Base-by-base conservation (phyloP, 352 stramenopile species). In the Plasmopara viticola region DNA sequence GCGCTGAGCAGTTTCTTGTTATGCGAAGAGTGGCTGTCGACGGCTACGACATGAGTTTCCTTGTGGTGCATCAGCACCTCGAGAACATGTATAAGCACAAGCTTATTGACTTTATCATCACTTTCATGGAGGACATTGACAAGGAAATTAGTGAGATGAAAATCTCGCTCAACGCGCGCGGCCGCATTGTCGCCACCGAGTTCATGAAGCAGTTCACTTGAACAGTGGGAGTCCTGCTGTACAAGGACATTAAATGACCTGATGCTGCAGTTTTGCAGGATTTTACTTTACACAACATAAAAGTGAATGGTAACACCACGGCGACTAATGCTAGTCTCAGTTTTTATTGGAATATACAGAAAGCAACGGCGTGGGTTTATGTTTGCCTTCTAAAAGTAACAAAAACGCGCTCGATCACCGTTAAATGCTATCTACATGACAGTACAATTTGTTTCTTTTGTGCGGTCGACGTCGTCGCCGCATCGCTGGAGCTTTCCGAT, bases 101-200 rank as follows among this genome's bases (percentile, higher is more conserved):
- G 72, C 74, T 98, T 43, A 94, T 98, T 48, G 89, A 97, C 69
- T 98, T 98, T 58, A 94, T 98, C 68, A 97, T 98, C 63, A 84
- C 95, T 60, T 98, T 98, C 73, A 98, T 98, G 94, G 90, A 98
- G 66, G 94, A 98, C 53, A 97, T 98, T 55, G 94, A 98, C 78
- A 97, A 97, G 72, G 94, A 98, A 66, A 98, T 98, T 70, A 98
- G 89, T 61, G 90, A 89, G 31, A 98, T 98, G 92, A 98, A 98
- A 62, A 97, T 98, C 68, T 91, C 90, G 39, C 78, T 98, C 40
- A 98, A 98, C 61, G 86, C 90, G 9, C 83, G 94, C 47, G 90
- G 89, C 35, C 77, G 94, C 51, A 94, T 96, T 49, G 92, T 98
- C 48, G 93, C 94, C 0, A 90, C 79, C 15, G 86, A 97, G 73